Evolutionary conservation across 495 filamentous ascomycete species (phyloP).

Genomic region (Aspergillus hancockii): DNA sequence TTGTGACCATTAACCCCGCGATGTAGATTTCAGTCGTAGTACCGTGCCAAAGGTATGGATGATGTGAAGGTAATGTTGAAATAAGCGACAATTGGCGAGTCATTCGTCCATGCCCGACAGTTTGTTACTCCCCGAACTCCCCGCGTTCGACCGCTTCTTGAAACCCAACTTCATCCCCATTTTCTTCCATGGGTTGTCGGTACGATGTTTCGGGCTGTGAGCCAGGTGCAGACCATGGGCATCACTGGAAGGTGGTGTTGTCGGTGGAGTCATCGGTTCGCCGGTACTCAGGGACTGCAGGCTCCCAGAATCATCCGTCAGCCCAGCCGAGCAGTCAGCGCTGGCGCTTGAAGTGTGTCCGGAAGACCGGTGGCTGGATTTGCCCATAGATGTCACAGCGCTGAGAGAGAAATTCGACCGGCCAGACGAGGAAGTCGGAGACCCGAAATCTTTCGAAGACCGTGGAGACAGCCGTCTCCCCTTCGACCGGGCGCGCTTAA

Average conservation of each 20-base stretch:
- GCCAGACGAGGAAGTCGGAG: constrained; percentile 25
- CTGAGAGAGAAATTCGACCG: constrained; percentile 38
- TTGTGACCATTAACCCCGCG: neutral
- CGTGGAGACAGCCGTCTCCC: constrained; percentile 45
- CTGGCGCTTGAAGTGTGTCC: constrained; percentile 38
- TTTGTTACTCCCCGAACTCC: constrained; percentile 34
- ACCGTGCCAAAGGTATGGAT: neutral
- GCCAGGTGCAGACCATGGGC: constrained; percentile 46
- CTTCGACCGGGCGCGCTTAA: constrained; percentile 36
- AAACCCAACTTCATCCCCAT: constrained; percentile 77
- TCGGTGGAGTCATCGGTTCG: constrained; percentile 88
- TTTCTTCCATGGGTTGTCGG: constrained; percentile 76
- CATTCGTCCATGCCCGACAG: constrained; percentile 37
- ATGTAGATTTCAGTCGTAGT: neutral
- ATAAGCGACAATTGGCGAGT: constrained; percentile 3
- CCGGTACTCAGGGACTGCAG: constrained; percentile 43
- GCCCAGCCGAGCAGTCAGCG: constrained; percentile 37
- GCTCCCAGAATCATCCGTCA: constrained; percentile 53
- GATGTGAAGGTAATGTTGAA: neutral
- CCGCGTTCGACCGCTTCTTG: constrained; percentile 54
- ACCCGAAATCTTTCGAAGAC: constrained; percentile 42
- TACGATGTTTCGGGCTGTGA: constrained; percentile 53
- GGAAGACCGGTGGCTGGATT: constrained; percentile 35
- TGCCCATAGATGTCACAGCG: constrained; percentile 34
- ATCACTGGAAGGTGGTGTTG: constrained; percentile 73